Evolutionary conservation across 2,329 filamentous ascomycete species (phyloP).

Genomic region (Penicillium janthinellum): DNA sequence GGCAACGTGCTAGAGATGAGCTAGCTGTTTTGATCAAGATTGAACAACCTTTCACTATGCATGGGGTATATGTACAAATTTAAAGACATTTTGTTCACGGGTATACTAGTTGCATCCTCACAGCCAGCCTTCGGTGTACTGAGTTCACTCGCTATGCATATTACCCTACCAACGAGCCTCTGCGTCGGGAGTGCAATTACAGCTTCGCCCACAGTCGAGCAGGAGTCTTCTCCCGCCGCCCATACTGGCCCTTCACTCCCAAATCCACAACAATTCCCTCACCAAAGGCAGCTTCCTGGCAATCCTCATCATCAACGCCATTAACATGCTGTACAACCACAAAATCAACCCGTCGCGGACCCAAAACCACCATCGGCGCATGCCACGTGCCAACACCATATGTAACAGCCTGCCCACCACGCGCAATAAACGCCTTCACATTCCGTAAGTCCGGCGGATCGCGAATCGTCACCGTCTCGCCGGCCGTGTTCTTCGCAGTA

Average conservation of each 20-base stretch:
- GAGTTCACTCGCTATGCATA: neutral
- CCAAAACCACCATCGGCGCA: constrained; percentile 90
- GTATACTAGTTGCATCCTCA: neutral
- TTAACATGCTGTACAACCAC: constrained; percentile 88
- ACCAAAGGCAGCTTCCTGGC: constrained; percentile 69
- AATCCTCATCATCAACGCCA: constrained; percentile 79
- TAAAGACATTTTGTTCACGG: neutral
- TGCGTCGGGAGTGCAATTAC: neutral
- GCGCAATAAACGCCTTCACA: constrained; percentile 76
- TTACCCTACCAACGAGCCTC: neutral
- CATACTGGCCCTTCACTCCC: constrained; percentile 24
- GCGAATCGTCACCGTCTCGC: constrained; percentile 38
- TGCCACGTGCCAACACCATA: constrained; percentile 94
- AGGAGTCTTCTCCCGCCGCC: constrained; percentile 18
- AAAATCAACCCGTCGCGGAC: constrained; percentile 72
- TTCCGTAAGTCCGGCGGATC: constrained; percentile 70
- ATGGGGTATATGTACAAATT: neutral
- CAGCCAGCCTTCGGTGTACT: neutral
- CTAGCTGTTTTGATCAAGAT: neutral
- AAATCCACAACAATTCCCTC: constrained; percentile 42
- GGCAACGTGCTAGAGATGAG: neutral
- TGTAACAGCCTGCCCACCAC: constrained; percentile 79
- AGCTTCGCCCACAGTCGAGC: constrained; percentile 24
- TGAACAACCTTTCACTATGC: neutral
- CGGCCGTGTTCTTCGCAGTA: constrained; percentile 34